A percentile compares a stretch with the other conserved stretches of the same genome.
phyloP scores from a whole-genome alignment of 2,329 filamentous ascomycete species.

The Simplicillium aogashimaense region DNA sequence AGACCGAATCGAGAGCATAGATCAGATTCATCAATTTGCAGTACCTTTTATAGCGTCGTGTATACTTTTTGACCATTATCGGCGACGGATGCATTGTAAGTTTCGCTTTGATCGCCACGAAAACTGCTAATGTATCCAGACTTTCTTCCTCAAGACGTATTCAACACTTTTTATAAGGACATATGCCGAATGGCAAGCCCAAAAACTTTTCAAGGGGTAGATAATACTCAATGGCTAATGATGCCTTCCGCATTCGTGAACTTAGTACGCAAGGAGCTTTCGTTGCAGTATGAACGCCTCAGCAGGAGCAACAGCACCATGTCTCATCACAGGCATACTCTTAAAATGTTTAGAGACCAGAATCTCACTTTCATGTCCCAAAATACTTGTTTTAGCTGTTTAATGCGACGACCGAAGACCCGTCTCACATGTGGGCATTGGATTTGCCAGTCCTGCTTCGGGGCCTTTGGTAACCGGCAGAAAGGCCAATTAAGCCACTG shows the following conservation, averaged over 20 bases:
- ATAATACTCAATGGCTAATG: too few relatives aligned
- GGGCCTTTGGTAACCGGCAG: slow-evolving; percentile 4
- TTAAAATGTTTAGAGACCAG: too few relatives aligned
- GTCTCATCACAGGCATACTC: too few relatives aligned
- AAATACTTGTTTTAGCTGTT: slow-evolving; percentile 9
- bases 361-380: neutral
- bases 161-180: slow-evolving; percentile 1
- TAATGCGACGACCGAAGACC: slow-evolving; percentile 8
- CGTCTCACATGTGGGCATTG: slow-evolving; percentile 8
- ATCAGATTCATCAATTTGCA: slow-evolving; percentile 5
- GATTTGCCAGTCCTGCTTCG: slow-evolving; percentile 8
- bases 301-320: too few relatives aligned
- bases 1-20: slow-evolving; percentile 2
- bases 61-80: slow-evolving; percentile 9
- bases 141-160: slow-evolving; percentile 1
- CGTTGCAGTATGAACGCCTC: too few relatives aligned
- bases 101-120: neutral
- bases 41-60: slow-evolving; percentile 9
- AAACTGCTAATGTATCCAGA: neutral
- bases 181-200: neutral
- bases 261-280: too few relatives aligned
- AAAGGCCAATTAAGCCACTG: slow-evolving; percentile 4
- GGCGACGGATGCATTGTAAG: slow-evolving; percentile 11
- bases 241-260: too few relatives aligned
- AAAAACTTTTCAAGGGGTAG: too few relatives aligned